Conservation (phyloP, 1,284 basidiomycete species). For the Ceratobasidium theobromae region DNA sequence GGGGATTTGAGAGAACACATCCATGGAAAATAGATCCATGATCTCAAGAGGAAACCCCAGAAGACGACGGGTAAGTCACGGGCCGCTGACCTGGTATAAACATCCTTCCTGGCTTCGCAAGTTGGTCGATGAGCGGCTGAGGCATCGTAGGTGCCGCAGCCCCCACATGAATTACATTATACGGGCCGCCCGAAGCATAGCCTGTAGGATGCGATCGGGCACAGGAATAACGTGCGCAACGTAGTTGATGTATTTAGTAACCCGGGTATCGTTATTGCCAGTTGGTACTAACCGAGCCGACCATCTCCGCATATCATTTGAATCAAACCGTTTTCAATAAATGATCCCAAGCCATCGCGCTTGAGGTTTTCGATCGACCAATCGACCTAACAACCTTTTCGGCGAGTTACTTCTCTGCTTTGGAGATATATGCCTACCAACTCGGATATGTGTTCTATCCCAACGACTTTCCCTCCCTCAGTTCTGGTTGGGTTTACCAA, state of each 20-base stretch:
- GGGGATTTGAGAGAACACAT: not conserved
- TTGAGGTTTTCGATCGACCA: slow-evolving; percentile 70
- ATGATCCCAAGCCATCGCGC: slow-evolving; percentile 58
- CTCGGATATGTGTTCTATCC: slow-evolving; percentile 88
- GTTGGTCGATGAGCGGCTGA: slow-evolving; percentile 71
- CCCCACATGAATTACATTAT: slow-evolving; percentile 91
- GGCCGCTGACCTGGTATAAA: slow-evolving; percentile 53
- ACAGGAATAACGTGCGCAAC: not conserved
- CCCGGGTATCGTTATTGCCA: not conserved
- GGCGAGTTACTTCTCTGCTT: not conserved
- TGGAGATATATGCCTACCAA: slow-evolving; percentile 46
- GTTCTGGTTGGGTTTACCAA: slow-evolving; percentile 53
- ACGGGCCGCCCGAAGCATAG: slow-evolving; percentile 58
- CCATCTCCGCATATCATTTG: slow-evolving; percentile 82
- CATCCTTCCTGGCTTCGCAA: slow-evolving; percentile 77
- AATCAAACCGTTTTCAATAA: slow-evolving; percentile 41
- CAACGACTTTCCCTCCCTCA: slow-evolving; percentile 67
- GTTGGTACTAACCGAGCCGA: slow-evolving; percentile 56
- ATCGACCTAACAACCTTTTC: slow-evolving; percentile 45
- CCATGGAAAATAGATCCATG: not conserved
- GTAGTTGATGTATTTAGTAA: too few species aligned
- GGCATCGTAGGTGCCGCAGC: slow-evolving; percentile 86
- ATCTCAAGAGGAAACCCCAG: not conserved
- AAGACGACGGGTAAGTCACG: not conserved
- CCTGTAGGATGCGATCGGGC: slow-evolving; percentile 8